Base-by-base conservation (phyloP, 768 basidiomycete species). In the Mycena floridula region DNA sequence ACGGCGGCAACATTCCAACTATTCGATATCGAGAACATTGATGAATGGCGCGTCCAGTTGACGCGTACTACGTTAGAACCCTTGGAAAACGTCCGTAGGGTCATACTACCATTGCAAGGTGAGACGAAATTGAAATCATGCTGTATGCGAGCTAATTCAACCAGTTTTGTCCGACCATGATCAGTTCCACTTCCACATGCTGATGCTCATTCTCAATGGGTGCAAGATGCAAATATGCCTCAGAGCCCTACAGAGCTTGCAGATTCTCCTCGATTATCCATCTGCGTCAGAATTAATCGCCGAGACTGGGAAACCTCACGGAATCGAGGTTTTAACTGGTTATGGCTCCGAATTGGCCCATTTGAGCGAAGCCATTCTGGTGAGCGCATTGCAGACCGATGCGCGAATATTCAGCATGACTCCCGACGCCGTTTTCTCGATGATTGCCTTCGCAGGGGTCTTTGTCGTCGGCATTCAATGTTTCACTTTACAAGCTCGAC, bases 401-500 rank as follows among this genome's bases (percentile, higher is more conserved):
- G 42, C 57, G 9, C 50, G 51, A 0, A 45, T 63, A 13, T 52
- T 70, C 45, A 63, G 68, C 42, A 57, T 65, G 1, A 60, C 66
- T 8, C 68, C 68, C 3, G 70, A 70, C 49, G 54, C 51, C 25
- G 42, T 67, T 25, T 70, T 68, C 46, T 55, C 57, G 25, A 68
- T 72, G 70, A 53, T 70, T n/a, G 43, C 93, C 83, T 50, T 79
- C 73, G 62, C 81, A 90, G 58, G 95, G 96, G 54, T 77, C 83
- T 39, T 85, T 79, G 61, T 48, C 94, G 82, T 59, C 95, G 89
- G 37, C 94, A 69, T 28, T 96, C 65, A 40, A 95, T 73, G 61
- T 93, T 95, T 20, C 94, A 95, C 0, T 95, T 93, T 59, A 95
- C 92, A 59, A 96, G 95, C 60, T 97, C 92, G 39, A 98, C 69